Base-by-base conservation (phyloP, 2,329 filamentous ascomycete genomes). In the Aaosphaeria arxii region DNA sequence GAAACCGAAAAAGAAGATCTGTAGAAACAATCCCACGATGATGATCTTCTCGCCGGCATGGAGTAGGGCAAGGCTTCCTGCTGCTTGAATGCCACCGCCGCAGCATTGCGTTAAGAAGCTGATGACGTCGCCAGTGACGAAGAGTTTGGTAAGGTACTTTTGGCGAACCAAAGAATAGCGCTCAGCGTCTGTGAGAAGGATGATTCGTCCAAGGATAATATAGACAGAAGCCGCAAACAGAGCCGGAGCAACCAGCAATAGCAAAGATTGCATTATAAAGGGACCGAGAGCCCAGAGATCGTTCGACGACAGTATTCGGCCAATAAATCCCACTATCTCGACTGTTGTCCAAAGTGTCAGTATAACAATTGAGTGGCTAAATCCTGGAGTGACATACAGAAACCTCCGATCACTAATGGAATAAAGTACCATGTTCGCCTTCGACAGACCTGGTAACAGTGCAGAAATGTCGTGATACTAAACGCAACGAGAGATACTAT, bases 241-340 rank as follows among this genome's bases (percentile, higher is more conserved):
- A 1, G 73, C 70, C 1, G 76, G 76, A 1, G 69, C 73, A 36
- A 78, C 59, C 11, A 78, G 70, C 40, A 76, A 56, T 24, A 77
- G 64, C 13, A 76, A 49, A n/a, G 62, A 66, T 50, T 76, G 70
- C 48, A 77, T 61, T 44, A 75, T 70, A 57, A 71, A 78, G 1
- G 70, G 66, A 0, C 58, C 62, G 4, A 73, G 54, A 1, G 69
- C 70, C 56, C 64, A 74, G 32, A 71, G 56, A 13, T 57, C 45
- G 6, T 71, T 64, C 5, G 62, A 57, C 1, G 71, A 69, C 4
- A 64, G 57, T 3, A 73, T 72, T 43, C 80, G 74, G 4, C 72
- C 76, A 9, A 76, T 54, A 49, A 81, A 82, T 5, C 78, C 79
- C 11, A 81, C 60, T 0, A 66, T 58, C 62, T 82, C 78, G 49